phyloP scores from a whole-genome alignment of 2,329 filamentous ascomycete species.

The Bretziella fagacearum region DNA sequence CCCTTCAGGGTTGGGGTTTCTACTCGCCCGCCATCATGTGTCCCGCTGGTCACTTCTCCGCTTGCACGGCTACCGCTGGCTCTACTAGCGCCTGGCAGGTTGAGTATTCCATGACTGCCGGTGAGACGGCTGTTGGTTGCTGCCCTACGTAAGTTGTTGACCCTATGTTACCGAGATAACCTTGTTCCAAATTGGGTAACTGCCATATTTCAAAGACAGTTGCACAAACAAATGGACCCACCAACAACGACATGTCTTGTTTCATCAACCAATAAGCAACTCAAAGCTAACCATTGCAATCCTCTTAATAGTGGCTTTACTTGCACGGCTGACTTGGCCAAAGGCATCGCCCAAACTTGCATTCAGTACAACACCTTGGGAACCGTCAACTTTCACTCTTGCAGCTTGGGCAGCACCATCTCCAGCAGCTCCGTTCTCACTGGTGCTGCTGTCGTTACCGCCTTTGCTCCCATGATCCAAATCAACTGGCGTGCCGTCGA shows the following conservation, averaged over 20 bases:
- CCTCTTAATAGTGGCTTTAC: constrained; percentile 16
- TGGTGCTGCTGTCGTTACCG: constrained; percentile 1
- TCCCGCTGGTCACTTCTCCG: constrained; percentile 20
- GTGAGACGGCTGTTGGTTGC: constrained; percentile 22
- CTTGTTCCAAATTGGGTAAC: not conserved
- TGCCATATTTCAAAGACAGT: not conserved
- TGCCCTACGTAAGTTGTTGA: constrained; percentile 20
- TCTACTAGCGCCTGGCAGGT: constrained; percentile 18
- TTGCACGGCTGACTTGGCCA: constrained; percentile 16
- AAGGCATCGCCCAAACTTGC: constrained; percentile 16
- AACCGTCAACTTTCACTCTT: constrained; percentile 14
- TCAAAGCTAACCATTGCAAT: not conserved
- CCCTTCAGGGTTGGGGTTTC: constrained; percentile 22
- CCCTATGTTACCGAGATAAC: not conserved
- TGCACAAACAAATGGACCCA: not conserved
- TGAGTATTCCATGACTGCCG: constrained; percentile 18
- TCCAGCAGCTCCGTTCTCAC: constrained; percentile 7
- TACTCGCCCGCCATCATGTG: constrained; percentile 23
- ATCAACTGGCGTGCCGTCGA: constrained; percentile 19
- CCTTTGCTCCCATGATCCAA: constrained; percentile 21
- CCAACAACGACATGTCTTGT: not conserved
- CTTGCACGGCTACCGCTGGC: constrained; percentile 20
- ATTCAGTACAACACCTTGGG: constrained; percentile 15
- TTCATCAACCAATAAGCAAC: not conserved
- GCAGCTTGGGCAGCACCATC: constrained; percentile 9